phyloP scores from a whole-genome alignment of 352 stramenopile genomes.

The Phytophthora nicotianae region DNA sequence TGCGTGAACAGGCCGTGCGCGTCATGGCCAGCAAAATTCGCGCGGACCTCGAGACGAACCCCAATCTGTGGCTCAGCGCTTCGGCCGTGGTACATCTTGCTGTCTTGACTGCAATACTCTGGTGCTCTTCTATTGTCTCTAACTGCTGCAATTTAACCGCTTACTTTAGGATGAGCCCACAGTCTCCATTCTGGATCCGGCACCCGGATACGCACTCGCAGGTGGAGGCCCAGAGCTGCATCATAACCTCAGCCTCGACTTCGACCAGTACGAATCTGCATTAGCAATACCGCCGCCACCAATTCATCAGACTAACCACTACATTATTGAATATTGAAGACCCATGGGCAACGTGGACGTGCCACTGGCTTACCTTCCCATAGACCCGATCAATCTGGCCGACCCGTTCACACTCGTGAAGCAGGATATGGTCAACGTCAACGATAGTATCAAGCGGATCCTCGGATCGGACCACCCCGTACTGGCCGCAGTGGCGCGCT shows the following conservation, averaged over 20 bases:
- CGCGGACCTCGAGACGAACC: constrained; percentile 76
- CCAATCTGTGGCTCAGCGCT: constrained; percentile 83
- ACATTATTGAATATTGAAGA: constrained; percentile 24
- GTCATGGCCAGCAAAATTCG: constrained; percentile 64
- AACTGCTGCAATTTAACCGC: constrained; percentile 9
- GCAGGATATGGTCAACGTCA: constrained; percentile 92
- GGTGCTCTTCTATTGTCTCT: background rate
- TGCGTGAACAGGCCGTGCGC: constrained; percentile 68
- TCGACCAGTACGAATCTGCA: constrained; percentile 32
- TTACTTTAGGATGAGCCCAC: constrained; percentile 75
- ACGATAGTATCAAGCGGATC: constrained; percentile 95
- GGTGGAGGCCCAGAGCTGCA: constrained; percentile 35
- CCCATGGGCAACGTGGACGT: constrained; percentile 27
- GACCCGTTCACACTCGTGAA: constrained; percentile 95
- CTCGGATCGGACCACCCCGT: constrained; percentile 97
- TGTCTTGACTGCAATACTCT: background rate
- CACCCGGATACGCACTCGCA: constrained; percentile 58
- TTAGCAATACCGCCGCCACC: background rate
- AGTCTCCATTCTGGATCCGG: constrained; percentile 81
- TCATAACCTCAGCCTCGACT: constrained; percentile 47
- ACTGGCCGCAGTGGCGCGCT: constrained; percentile 95
- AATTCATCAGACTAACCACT: constrained; percentile 10
- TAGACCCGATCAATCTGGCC: constrained; percentile 49
- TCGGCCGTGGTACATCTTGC: constrained; percentile 65
- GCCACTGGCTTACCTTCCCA: constrained; percentile 57